These are phyloP conservation scores for Fusarium praegraminearum DNA, from an alignment of 2,329 filamentous ascomycete genomes.

Conservation along the genomic window DNA sequence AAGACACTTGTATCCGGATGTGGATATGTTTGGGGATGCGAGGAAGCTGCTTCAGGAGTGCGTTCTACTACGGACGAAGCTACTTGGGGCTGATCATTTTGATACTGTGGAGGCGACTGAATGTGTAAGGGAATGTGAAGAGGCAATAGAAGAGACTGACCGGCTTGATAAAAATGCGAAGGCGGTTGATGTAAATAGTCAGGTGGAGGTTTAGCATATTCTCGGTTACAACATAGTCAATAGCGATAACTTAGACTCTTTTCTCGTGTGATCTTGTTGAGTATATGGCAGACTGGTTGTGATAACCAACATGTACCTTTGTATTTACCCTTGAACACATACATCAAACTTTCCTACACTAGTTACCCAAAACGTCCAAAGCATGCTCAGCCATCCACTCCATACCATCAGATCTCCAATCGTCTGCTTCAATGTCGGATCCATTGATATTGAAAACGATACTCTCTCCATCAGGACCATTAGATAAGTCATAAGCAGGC, in stretches of 20 bases:
- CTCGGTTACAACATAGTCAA: neutral
- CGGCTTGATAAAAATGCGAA: neutral
- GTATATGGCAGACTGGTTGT: neutral
- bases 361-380: slow-evolving; percentile 48
- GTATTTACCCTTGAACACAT: neutral
- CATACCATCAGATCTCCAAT: slow-evolving; percentile 49
- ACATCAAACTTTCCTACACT: neutral
- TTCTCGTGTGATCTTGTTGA: neutral
- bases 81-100: neutral
- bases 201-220: neutral
- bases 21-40: neutral
- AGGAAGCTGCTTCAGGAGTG: neutral
- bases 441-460: slow-evolving; percentile 48
- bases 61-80: neutral
- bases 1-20: neutral
- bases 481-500: slow-evolving; percentile 44
- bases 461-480: slow-evolving; percentile 39
- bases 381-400: slow-evolving; percentile 48
- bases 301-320: neutral
- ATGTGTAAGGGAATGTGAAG: neutral
- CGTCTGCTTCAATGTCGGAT: slow-evolving; percentile 46
- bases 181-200: neutral
- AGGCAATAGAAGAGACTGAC: neutral
- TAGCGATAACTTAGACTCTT: neutral
- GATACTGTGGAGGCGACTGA: neutral